Evolutionary conservation across 345 rosid species (phyloP).

Genomic region (Populus simonii): DNA sequence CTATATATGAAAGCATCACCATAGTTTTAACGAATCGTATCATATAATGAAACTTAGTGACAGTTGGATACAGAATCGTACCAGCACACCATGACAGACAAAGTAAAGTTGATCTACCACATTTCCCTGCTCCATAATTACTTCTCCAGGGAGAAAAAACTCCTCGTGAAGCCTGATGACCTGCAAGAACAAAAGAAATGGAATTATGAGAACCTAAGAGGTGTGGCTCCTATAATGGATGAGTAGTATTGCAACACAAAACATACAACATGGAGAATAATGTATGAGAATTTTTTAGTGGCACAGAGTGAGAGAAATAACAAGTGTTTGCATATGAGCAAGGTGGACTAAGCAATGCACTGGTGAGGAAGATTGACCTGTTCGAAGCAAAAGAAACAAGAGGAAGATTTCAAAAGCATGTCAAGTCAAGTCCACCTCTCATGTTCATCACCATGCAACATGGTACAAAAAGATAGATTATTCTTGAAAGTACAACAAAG

Average conservation of each 20-base stretch:
- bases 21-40: too few relatives aligned
- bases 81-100: slow-evolving; percentile 85
- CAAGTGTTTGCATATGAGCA: neutral
- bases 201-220: neutral
- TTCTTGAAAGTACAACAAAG: neutral
- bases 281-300: neutral
- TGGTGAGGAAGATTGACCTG: neutral
- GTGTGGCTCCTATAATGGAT: neutral
- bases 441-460: too few relatives aligned
- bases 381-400: neutral
- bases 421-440: neutral
- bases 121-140: slow-evolving; percentile 82
- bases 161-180: slow-evolving; percentile 88
- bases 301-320: neutral
- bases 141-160: slow-evolving; percentile 95
- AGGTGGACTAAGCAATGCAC: neutral
- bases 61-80: slow-evolving; percentile 26
- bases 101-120: slow-evolving; percentile 91
- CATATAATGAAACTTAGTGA: neutral
- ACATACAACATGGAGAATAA: neutral
- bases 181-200: slow-evolving; percentile 32
- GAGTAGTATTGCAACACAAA: neutral
- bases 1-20: neutral
- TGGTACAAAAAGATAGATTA: neutral
- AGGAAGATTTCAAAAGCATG: neutral